These are phyloP conservation scores for Alloteropsis angusta DNA, from an alignment of 202 grass and related monocot genomes.

Conservation along the genomic window DNA sequence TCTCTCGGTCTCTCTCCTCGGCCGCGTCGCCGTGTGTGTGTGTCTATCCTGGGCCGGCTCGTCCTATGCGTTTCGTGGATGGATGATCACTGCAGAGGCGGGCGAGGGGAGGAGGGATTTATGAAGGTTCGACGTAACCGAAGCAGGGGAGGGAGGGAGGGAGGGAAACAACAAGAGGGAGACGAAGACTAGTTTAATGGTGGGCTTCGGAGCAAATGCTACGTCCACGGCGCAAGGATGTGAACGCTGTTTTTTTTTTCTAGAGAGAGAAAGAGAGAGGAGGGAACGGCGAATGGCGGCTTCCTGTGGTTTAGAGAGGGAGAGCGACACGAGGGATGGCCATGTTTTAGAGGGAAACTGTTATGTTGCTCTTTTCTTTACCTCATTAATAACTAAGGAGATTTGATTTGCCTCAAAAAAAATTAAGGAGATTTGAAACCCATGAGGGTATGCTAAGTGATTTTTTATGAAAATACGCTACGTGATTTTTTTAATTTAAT, in stretches of 20 bases:
- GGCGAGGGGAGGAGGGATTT: constrained; percentile 11
- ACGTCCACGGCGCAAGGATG: constrained; percentile 14
- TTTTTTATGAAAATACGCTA: too few relatives aligned
- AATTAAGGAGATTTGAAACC: too few relatives aligned
- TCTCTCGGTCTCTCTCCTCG: neutral
- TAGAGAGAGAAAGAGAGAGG: neutral
- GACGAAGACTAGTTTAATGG: constrained; percentile 31
- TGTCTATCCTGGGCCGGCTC: neutral
- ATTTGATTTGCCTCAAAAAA: too few relatives aligned
- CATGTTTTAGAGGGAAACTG: too few relatives aligned
- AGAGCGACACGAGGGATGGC: neutral
- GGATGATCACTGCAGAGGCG: neutral
- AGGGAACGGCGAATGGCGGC: neutral
- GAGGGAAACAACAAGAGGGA: constrained; percentile 24
- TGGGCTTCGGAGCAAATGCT: constrained; percentile 29
- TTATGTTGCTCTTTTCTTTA: too few relatives aligned
- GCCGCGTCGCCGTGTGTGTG: neutral
- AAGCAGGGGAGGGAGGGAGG: constrained; percentile 35
- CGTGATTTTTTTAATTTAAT: too few relatives aligned
- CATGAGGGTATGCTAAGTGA: too few relatives aligned
- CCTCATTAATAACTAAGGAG: too few relatives aligned
- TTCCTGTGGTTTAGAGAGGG: neutral
- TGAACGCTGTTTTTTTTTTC: constrained; percentile 11
- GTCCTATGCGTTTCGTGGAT: constrained; percentile 8
- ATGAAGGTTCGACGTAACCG: constrained; percentile 46